phyloP scores from a whole-genome alignment of 371 early-diverging fungal species.

The Mortierella sp. region DNA sequence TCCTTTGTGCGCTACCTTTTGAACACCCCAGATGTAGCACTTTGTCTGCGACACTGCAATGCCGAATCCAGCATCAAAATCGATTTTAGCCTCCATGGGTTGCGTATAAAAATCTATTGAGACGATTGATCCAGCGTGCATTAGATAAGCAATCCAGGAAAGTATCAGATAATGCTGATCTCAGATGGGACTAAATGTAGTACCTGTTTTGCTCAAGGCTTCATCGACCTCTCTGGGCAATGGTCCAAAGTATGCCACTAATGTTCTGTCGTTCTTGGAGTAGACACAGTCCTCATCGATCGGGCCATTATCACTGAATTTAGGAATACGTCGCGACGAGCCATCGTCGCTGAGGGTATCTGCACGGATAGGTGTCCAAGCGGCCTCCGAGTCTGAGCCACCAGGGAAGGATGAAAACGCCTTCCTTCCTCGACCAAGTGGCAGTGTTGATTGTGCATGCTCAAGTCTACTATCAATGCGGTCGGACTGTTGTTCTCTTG shows the following conservation, averaged over 20 bases:
- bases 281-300: constrained; percentile 48
- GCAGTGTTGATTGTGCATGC: not conserved
- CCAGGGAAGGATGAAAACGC: not conserved
- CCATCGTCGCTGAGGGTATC: constrained; percentile 6
- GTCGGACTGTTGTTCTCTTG: not conserved
- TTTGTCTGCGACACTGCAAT: constrained; percentile 39
- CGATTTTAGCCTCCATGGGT: constrained; percentile 44
- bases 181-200: not conserved
- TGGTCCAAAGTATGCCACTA: constrained; percentile 52
- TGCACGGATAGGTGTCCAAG: constrained; percentile 23
- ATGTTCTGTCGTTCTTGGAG: constrained; percentile 38
- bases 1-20: constrained; percentile 22
- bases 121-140: not conserved
- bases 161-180: not conserved
- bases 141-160: not conserved
- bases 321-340: not conserved
- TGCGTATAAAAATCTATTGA: constrained; percentile 39
- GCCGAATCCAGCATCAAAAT: constrained; percentile 41
- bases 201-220: constrained; percentile 41
- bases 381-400: constrained; percentile 13
- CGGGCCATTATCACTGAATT: not conserved
- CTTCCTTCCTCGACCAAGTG: not conserved
- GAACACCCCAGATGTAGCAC: constrained; percentile 52
- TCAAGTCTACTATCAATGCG: not conserved
- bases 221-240: constrained; percentile 46